Base-by-base conservation (phyloP, 2,329 filamentous ascomycete genomes). In the Botrytis galanthina region DNA sequence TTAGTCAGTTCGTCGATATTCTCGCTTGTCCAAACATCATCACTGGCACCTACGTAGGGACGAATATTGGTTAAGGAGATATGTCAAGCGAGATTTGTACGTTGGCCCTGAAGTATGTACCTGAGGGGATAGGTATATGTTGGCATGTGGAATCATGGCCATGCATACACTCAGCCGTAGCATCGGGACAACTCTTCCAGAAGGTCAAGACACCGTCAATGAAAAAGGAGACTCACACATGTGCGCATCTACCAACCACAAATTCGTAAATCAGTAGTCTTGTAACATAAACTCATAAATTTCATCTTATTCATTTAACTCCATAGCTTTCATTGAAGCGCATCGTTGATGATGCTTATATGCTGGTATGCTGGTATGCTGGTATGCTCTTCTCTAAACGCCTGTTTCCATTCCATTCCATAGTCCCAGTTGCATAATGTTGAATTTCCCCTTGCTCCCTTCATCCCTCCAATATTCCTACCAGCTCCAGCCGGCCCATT, bases 281-380 rank as follows among this genome's bases (percentile, higher is more conserved):
- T n/a, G 26, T 22, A 68, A 29, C 35, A 39, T 16, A 54, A 29
- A 42, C 8, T 57, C n/a, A 29, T 54, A 54, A 39, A 68, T 57
- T 18, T 16, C 48, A 54, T 68, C 35, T 57, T 57, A 42, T n/a
- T 68, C 64, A 68, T 68, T 32, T 7, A 57, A 68, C 46, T 68
- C 48, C 46, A 32, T 22, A 54, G 46, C 35, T 68, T 68, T 57
- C 35, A 48, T 57, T 57, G 26, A 57, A 57, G n/a, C 18, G 26
- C 26, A 68, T 57, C 26, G 20, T 48, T 22, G 18, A 57, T 57
- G 32, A 68, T 42, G 32, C 46, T 35, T 29, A 20, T 64, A 39
- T 68, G 48, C 66, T 57, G 29, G 12, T 26, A 66, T 68, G 48
- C 66, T 57, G 29, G 12, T 26, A 66, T 68, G 48, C 66, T 57